Percentiles rank a stretch among this genome's conserved stretches.
Evolutionary conservation across 257 asterid species (phyloP).

Genomic region (Ehretia macrophylla): DNA sequence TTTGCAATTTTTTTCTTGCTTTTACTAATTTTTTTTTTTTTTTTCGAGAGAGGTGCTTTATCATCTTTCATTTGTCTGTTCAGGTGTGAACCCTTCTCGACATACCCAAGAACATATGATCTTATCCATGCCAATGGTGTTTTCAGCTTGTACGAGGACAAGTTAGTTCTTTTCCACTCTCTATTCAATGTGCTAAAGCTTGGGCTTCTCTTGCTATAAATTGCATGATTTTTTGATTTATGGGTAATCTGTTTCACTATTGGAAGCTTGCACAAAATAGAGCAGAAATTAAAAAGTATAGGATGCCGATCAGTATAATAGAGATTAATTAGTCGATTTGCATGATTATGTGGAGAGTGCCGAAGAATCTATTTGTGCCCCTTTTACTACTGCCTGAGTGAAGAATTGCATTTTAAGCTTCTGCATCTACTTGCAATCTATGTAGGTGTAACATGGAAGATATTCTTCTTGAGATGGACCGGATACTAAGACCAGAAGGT

Average conservation of each 20-base stretch:
- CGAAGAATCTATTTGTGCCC: not conserved
- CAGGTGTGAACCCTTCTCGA: slow-evolving; percentile 50
- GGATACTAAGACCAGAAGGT: slow-evolving; percentile 45
- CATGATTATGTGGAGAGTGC: not conserved
- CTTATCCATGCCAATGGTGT: slow-evolving; percentile 38
- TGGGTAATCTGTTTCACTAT: too few relatives aligned
- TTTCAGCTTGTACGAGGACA: slow-evolving; percentile 38
- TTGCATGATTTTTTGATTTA: too few relatives aligned
- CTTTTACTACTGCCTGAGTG: not conserved
- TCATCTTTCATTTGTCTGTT: not conserved
- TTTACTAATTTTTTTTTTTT: too few relatives aligned
- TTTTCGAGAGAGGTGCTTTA: not conserved
- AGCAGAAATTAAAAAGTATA: too few relatives aligned
- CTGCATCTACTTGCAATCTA: not conserved
- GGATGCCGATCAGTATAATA: too few relatives aligned
- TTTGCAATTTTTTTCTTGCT: not conserved
- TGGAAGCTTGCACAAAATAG: too few relatives aligned
- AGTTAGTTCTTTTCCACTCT: slow-evolving; percentile 19
- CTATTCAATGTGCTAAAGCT: not conserved
- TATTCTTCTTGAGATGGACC: slow-evolving; percentile 38
- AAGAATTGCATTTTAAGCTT: not conserved
- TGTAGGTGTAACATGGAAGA: slow-evolving; percentile 35
- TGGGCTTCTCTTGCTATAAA: too few relatives aligned
- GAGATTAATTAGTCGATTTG: not conserved
- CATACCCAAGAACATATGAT: slow-evolving; percentile 43